Evolutionary conservation across 2,329 filamentous ascomycete genomes (phyloP).

Genomic region (Fusarium veterinarium): DNA sequence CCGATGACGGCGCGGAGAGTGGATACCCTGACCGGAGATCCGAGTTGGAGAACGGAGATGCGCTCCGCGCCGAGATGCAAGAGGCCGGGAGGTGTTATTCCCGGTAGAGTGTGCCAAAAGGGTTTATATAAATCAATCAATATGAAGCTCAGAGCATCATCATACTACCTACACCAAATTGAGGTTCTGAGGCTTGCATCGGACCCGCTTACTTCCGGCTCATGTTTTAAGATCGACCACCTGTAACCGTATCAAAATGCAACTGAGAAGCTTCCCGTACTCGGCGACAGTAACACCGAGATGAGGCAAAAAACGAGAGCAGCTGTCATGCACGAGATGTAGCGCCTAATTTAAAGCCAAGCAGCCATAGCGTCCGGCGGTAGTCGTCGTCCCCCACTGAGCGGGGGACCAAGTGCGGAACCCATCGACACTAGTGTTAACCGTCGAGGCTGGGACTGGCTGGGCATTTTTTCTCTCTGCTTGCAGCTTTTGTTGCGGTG

Average conservation of each 20-base stretch:
- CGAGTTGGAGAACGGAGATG: constrained; percentile 44
- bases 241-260: not conserved
- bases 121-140: not conserved
- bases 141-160: not conserved
- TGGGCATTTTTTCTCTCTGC: constrained; percentile 28
- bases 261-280: constrained; percentile 2
- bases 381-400: constrained; percentile 24
- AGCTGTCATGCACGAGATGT: constrained; percentile 28
- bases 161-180: not conserved
- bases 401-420: constrained; percentile 31
- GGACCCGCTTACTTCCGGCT: not conserved
- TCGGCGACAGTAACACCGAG: constrained; percentile 40
- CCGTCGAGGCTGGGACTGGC: constrained; percentile 39
- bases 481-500: constrained; percentile 37
- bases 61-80: constrained; percentile 43
- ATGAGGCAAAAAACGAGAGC: constrained; percentile 26
- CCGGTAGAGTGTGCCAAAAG: constrained; percentile 17
- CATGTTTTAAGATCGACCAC: not conserved
- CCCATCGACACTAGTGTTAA: constrained; percentile 36
- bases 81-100: constrained; percentile 22
- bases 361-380: constrained; percentile 14
- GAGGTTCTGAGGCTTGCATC: not conserved
- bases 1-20: constrained; percentile 45
- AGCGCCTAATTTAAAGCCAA: constrained; percentile 23
- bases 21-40: constrained; percentile 41